Percentiles rank a stretch among this genome's conserved stretches.
Evolutionary conservation across 768 basidiomycete genomes (phyloP).

Genomic region (Leccinellum albellum): DNA sequence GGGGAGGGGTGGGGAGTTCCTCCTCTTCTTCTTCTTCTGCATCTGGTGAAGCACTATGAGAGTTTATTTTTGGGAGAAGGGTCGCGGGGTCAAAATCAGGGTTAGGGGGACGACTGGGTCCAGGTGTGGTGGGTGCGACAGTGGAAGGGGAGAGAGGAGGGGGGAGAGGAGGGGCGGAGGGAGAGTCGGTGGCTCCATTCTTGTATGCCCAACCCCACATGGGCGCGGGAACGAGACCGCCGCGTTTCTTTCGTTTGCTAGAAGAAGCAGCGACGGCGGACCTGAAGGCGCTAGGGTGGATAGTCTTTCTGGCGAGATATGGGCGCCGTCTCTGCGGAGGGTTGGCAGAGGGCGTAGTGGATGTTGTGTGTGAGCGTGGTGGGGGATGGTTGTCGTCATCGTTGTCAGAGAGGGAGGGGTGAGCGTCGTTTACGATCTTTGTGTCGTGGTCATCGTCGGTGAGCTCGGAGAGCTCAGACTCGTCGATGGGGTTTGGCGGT

Average conservation of each 20-base stretch:
- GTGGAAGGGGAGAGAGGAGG: constrained; percentile 1
- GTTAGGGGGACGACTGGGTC: constrained; percentile 6
- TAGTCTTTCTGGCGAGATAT: constrained; percentile 4
- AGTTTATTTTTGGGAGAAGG: constrained; percentile 4
- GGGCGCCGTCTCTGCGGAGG: constrained; percentile 11
- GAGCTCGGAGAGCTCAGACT: constrained; percentile 79
- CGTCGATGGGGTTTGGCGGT: constrained; percentile 39
- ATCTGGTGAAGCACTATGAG: constrained; percentile 23
- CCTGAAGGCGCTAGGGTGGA: constrained; percentile 1
- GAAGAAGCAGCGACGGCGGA: constrained; percentile 8
- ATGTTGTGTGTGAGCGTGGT: constrained; percentile 14
- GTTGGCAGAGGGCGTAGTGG: not conserved
- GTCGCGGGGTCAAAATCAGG: not conserved
- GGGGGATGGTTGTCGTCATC: constrained; percentile 17
- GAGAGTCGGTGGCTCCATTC: constrained; percentile 28
- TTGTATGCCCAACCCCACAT: constrained; percentile 87
- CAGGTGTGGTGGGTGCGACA: not conserved
- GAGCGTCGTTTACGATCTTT: constrained; percentile 29
- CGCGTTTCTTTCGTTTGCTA: constrained; percentile 47
- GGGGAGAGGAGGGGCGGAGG: constrained; percentile 6
- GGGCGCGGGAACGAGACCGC: constrained; percentile 69
- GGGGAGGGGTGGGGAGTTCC: constrained; percentile 43
- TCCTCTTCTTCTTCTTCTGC: constrained; percentile 39
- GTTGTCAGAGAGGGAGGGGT: constrained; percentile 24
- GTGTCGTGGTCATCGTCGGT: constrained; percentile 75